These are phyloP conservation scores for Tricladium varicosporioides DNA, from an alignment of 2,329 filamentous ascomycete species.

Conservation along the genomic window DNA sequence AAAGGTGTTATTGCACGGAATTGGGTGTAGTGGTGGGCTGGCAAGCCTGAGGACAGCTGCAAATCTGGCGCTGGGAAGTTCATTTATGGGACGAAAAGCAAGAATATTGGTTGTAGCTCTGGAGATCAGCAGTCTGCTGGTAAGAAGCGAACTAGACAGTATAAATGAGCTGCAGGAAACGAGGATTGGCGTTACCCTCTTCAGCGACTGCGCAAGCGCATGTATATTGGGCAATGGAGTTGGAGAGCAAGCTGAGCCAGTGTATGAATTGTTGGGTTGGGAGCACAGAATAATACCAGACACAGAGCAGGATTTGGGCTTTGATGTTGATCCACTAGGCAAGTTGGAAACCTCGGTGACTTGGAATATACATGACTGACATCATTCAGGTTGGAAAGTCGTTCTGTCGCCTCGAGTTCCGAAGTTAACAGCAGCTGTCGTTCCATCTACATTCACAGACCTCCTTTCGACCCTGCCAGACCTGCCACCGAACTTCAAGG, in stretches of 20 bases:
- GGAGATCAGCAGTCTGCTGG: constrained; percentile 59
- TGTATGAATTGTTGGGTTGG: constrained; percentile 65
- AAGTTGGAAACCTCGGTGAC: not conserved
- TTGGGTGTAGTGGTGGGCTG: constrained; percentile 65
- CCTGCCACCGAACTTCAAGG: constrained; percentile 44
- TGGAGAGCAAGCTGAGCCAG: constrained; percentile 38
- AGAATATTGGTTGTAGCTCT: constrained; percentile 64
- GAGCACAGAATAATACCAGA: constrained; percentile 61
- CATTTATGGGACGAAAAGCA: constrained; percentile 56
- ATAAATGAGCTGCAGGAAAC: constrained; percentile 58
- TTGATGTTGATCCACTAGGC: constrained; percentile 63
- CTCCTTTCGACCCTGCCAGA: constrained; percentile 48
- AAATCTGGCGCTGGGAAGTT: constrained; percentile 63
- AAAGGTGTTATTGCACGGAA: constrained; percentile 63
- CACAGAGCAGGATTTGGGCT: constrained; percentile 61
- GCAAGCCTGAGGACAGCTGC: constrained; percentile 62
- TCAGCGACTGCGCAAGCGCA: constrained; percentile 70
- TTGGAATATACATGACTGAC: not conserved
- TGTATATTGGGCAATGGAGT: constrained; percentile 63
- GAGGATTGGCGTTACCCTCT: constrained; percentile 63
- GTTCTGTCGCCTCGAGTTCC: constrained; percentile 61
- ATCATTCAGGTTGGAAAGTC: constrained; percentile 60
- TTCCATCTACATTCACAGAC: constrained; percentile 53
- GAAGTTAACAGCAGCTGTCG: constrained; percentile 48
- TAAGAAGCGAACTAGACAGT: constrained; percentile 64